These are phyloP conservation scores for Quercus aquifolioides DNA, from an alignment of 306 rosid species.

Conservation along the genomic window DNA sequence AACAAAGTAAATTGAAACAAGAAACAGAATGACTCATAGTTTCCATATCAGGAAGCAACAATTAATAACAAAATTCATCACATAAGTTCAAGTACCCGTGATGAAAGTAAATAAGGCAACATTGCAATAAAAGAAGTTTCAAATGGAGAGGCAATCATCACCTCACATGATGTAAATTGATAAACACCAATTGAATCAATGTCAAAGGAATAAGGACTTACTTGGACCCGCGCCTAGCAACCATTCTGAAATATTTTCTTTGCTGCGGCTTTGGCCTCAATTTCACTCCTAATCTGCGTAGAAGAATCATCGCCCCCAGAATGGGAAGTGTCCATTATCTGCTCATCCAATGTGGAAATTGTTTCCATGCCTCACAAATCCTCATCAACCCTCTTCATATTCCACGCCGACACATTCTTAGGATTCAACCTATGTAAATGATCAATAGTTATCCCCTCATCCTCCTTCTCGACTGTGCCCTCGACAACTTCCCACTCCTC, in stretches of 20 bases:
- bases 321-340: constrained; percentile 32
- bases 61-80: neutral
- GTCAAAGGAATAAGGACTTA: constrained; percentile 21
- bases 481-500: constrained; percentile 39
- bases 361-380: constrained; percentile 66
- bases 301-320: constrained; percentile 41
- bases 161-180: too few relatives aligned
- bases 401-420: constrained; percentile 85
- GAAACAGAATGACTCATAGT: neutral
- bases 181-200: neutral
- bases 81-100: neutral
- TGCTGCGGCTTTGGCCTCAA: constrained; percentile 80
- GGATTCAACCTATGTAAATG: constrained; percentile 70
- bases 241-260: constrained; percentile 79
- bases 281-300: constrained; percentile 64
- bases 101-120: neutral
- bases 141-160: neutral
- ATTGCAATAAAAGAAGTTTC: neutral
- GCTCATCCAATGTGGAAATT: constrained; percentile 70
- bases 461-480: constrained; percentile 31
- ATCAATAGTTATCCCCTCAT: constrained; percentile 68
- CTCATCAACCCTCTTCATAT: constrained; percentile 86
- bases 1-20: neutral
- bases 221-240: constrained; percentile 70
- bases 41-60: neutral